Evolutionary conservation across 2,329 filamentous ascomycete species (phyloP).

Genomic region (Didymella sp.): DNA sequence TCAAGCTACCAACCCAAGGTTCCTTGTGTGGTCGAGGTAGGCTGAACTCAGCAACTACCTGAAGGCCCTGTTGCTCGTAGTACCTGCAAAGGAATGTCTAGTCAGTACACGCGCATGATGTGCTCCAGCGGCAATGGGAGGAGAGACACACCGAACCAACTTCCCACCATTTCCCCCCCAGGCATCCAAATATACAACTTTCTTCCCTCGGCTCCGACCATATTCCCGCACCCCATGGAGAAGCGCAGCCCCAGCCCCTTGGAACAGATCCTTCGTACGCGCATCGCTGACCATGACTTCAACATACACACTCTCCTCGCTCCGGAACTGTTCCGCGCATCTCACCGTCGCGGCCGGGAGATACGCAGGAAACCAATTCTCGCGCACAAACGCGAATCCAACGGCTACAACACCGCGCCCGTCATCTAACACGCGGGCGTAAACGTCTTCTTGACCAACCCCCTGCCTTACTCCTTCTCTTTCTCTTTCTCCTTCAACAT

Average conservation of each 20-base stretch:
- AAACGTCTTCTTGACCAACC: neutral
- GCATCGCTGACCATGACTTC: neutral
- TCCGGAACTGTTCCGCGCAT: neutral
- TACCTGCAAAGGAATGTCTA: neutral
- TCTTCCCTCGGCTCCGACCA: neutral
- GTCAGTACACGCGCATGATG: neutral
- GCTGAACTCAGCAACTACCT: neutral
- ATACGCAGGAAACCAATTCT: neutral
- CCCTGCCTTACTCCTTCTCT: too few relatives aligned
- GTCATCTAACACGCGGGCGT: neutral
- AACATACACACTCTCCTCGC: neutral
- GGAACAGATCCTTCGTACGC: neutral
- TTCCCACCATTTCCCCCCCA: neutral
- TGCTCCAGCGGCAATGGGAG: too few relatives aligned
- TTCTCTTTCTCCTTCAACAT: too few relatives aligned
- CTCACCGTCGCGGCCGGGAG: neutral
- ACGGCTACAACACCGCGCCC: neutral
- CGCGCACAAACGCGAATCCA: neutral
- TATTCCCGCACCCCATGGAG: neutral
- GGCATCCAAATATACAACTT: neutral
- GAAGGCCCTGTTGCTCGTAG: neutral
- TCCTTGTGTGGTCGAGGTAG: neutral
- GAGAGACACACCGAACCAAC: neutral
- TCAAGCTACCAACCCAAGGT: neutral
- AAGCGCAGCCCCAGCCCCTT: neutral